Conservation (phyloP, 2,329 filamentous ascomycete species). For the Cladorrhinum sp. region DNA sequence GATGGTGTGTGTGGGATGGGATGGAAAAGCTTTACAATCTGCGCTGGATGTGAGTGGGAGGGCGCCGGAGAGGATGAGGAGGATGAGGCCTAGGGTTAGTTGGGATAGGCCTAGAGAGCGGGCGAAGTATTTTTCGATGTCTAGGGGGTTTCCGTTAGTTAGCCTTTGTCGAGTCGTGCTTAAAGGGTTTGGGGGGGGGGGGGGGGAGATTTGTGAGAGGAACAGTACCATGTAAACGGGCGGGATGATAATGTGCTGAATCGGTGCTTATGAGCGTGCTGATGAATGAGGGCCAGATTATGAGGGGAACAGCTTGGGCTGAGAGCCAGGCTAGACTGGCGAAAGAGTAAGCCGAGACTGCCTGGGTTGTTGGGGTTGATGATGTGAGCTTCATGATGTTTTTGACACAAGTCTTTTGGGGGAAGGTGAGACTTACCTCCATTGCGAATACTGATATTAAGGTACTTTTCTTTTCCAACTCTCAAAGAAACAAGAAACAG, state of each 20-base stretch:
- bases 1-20: too few species aligned
- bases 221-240: background rate
- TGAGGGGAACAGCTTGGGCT: constrained; percentile 45
- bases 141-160: background rate
- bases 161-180: too few species aligned
- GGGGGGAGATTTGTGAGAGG: too few species aligned
- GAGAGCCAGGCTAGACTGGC: constrained; percentile 51
- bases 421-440: background rate
- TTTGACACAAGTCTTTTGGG: too few species aligned
- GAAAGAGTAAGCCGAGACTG: constrained; percentile 49
- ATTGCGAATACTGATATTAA: background rate
- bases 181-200: too few species aligned
- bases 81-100: constrained; percentile 59
- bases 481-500: background rate
- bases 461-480: background rate
- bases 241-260: background rate
- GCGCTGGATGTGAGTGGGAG: constrained; percentile 59
- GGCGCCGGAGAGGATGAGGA: constrained; percentile 67
- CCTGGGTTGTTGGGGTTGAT: constrained; percentile 33
- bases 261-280: constrained; percentile 38
- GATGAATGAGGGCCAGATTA: constrained; percentile 48
- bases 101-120: constrained; percentile 67
- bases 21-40: constrained; percentile 35
- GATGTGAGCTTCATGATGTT: constrained; percentile 4
- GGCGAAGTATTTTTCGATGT: constrained; percentile 68